Base-by-base conservation (phyloP, 2,329 filamentous ascomycete genomes). In the Dryadomyces sulphureus region DNA sequence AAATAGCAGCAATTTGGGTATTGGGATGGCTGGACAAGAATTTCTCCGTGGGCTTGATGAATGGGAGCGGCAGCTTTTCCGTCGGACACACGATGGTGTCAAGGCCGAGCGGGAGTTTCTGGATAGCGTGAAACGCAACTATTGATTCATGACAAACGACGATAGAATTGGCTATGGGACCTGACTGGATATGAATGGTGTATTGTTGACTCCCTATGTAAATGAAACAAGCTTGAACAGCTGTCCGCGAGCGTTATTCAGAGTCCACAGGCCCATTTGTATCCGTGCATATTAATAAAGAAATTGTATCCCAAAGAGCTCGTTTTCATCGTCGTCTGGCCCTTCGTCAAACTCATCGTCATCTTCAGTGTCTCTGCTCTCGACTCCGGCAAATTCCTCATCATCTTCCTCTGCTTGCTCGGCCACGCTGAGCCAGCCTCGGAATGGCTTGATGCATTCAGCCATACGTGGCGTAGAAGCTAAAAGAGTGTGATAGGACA, bases 21-120 rank as follows among this genome's bases (percentile, higher is more conserved):
- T 81, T 63, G 53, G 72, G 66, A 51, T 76, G 68, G 54, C 81
- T 67, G 81, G 79, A 2, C 79, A 80, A 48, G 89, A 95, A 54
- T 96, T 96, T 55, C 67, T 95, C 55, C 72, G 84, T 25, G 88
- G 89, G 0, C 62, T 98, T 47, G 92, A 96, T 57, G 89, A 96
- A 66, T 88, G 79, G 62, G 92, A 98, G 67, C 74, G 89, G 54
- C 73, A 73, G 49, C 53, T 90, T 52, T 90, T 90, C 58, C 73
- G 81, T 40, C 76, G 75, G 49, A 79, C 80, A 1, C 84, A 89
- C 58, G 82, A 88, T 52, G 81, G 82, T 16, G 72, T 79, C 2
- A 88, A 82, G 61, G 68, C 73, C 7, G 73, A 76, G 27, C 81
- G 79, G 53, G 72, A 78, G 52, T 89, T 83, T 80, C 74, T 81